Base-by-base conservation (phyloP, 306 rosid species). In the Canavalia gladiata region DNA sequence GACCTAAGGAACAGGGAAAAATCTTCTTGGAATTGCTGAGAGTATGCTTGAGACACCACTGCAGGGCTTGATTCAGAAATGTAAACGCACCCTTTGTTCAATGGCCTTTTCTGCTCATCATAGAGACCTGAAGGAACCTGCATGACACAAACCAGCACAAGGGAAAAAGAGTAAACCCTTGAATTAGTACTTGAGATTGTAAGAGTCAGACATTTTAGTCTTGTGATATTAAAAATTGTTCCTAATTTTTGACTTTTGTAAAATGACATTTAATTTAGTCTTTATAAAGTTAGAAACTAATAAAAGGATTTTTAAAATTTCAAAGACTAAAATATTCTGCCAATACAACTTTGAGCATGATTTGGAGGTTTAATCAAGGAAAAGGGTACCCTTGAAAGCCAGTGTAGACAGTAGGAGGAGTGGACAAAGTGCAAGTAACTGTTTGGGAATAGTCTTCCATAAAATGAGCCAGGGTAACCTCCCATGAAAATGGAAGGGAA, bases 401-500 rank as follows among this genome's bases (percentile, higher is more conserved):
- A 95, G 86, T 95, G 99, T 31, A 95, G 81, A 79, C 97, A 80
- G 82, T 89, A 83, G 35, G 97, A 88, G 34, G 99, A 91, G 82
- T 92, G 88, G 80, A 93, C 94, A 79, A 92, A 88, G 97, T 95
- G 97, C 87, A 95, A 83, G 84, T 78, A 88, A 75, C 79, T 83
- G 81, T 84, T 90, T 59, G 99, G 99, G 55, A 95, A 89, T 7
- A 95, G 92, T 76, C 97, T 90, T 59, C 92, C 88, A 80, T 95
- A 95, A 82, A 95, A 95, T 4, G 97, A 92, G 57, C 97, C 99
- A 34, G 99, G 97, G 83, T 92, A 95, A n/a, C 87, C 99, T 13
- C 97, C 99, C 28, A 95, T 83, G 82, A 87, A 90, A 79, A 94
- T 86, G 39, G 96, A 83, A 70, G 94, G 89, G 52, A 51, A 52